Percentiles rank a stretch among this genome's conserved stretches.
Conservation (phyloP, 345 rosid species). For the Geranium brycei region DNA sequence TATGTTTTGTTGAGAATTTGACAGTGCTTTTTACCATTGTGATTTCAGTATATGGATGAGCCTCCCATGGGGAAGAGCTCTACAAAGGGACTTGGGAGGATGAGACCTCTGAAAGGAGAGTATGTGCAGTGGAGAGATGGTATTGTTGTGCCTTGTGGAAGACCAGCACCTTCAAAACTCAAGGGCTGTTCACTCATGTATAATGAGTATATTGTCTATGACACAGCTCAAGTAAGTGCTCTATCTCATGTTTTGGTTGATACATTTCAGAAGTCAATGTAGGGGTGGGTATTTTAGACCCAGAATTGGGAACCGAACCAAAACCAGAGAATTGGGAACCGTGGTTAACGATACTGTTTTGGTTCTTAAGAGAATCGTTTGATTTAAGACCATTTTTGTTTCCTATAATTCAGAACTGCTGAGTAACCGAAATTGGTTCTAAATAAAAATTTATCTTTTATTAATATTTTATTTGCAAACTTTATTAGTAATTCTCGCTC, state of each 20-base stretch:
- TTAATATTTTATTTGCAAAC: too few species aligned
- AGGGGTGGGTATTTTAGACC: too few species aligned
- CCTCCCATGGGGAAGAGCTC: conserved; percentile 88
- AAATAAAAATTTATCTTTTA: too few species aligned
- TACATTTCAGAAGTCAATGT: neutral
- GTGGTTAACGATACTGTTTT: too few species aligned
- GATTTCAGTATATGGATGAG: conserved; percentile 58
- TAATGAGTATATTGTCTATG: conserved; percentile 84
- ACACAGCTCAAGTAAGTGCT: conserved; percentile 65
- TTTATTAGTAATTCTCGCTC: too few species aligned
- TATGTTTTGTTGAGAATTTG: neutral
- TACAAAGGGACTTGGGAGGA: conserved; percentile 88
- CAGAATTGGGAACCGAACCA: too few species aligned
- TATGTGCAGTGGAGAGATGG: conserved; percentile 76
- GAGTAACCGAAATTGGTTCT: too few species aligned
- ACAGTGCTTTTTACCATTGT: neutral
- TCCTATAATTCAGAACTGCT: too few species aligned
- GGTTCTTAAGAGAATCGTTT: too few species aligned
- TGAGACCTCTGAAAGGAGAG: conserved; percentile 55
- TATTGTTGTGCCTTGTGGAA: conserved; percentile 78
- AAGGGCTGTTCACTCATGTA: conserved; percentile 80
- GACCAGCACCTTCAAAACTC: conserved; percentile 61
- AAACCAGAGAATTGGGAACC: too few species aligned
- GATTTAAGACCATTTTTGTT: too few species aligned
- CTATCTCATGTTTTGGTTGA: neutral